phyloP scores from a whole-genome alignment of 208 protist genomes.

The Leishmania turanica region DNA sequence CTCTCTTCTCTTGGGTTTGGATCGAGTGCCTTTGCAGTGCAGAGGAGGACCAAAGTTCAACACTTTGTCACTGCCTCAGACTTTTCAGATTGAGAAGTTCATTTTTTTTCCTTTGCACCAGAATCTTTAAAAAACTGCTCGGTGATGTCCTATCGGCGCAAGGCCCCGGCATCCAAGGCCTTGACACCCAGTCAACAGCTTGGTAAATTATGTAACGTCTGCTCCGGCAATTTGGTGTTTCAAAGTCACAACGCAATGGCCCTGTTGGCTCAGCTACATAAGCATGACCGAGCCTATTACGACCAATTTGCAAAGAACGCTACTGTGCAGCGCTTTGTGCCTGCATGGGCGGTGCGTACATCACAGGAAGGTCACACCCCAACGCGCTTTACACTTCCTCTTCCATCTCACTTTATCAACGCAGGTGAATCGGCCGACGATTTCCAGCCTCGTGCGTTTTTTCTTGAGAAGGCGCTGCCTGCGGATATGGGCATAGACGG shows the following conservation, averaged over 20 bases:
- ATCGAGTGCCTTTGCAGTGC: not conserved
- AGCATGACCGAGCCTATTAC: conserved; percentile 44
- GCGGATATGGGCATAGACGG: not conserved
- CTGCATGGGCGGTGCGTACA: conserved; percentile 40
- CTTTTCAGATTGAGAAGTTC: not conserved
- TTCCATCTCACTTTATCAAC: conserved; percentile 79
- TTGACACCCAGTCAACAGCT: conserved; percentile 65
- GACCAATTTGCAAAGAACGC: conserved; percentile 67
- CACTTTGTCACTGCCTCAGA: not conserved
- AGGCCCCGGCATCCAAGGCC: conserved; percentile 44
- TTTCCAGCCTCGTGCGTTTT: conserved; percentile 73
- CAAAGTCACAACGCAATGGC: conserved; percentile 80
- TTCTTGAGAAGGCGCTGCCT: conserved; percentile 39
- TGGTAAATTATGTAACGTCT: conserved; percentile 60
- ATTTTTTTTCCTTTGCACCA: not conserved
- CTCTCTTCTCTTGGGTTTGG: not conserved
- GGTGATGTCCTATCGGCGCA: conserved; percentile 71
- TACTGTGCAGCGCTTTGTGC: conserved; percentile 57
- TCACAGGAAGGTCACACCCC: conserved; percentile 23
- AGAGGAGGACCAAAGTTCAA: not conserved
- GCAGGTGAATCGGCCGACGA: conserved; percentile 41
- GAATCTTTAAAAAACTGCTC: not conserved
- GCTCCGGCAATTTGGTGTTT: conserved; percentile 55
- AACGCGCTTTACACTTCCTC: conserved; percentile 53
- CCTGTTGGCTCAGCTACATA: conserved; percentile 62